These are phyloP conservation scores for Mortierella polycephala DNA, from an alignment of 371 early-diverging fungal species.

Conservation along the genomic window DNA sequence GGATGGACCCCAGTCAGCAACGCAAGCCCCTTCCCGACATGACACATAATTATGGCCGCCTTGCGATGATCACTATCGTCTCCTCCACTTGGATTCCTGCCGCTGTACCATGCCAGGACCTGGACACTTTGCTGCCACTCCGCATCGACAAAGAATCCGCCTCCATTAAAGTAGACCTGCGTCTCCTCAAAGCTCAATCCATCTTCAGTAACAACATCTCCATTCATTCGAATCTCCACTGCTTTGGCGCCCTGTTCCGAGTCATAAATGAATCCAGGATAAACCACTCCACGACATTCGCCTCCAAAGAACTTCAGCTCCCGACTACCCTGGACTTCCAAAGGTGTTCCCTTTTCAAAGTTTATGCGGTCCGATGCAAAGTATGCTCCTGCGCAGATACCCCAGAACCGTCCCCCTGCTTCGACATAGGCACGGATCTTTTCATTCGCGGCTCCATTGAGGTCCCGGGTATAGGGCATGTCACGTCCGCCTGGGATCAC, in stretches of 20 bases:
- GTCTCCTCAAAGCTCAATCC: conserved; percentile 17
- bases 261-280: conserved; percentile 84
- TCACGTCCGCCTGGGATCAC: conserved; percentile 95
- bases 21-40: conserved; percentile 72
- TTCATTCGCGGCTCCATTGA: conserved; percentile 67
- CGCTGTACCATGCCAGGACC: conserved; percentile 70
- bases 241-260: conserved; percentile 73
- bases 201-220: conserved; percentile 11
- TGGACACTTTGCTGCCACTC: conserved; percentile 52
- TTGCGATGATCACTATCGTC: conserved; percentile 20
- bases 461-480: conserved; percentile 77
- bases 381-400: conserved; percentile 95
- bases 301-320: conserved; percentile 81
- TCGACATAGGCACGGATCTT: conserved; percentile 79
- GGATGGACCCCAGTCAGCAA: conserved; percentile 78
- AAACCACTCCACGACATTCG: conserved; percentile 77
- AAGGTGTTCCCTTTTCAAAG: conserved; percentile 77
- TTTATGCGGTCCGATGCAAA: conserved; percentile 77
- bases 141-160: conserved; percentile 77
- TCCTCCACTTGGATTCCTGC: conserved; percentile 48
- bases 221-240: conserved; percentile 27
- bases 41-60: conserved; percentile 66
- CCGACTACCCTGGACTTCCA: conserved; percentile 80
- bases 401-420: conserved; percentile 88
- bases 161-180: conserved; percentile 82